A percentile compares a stretch with the other conserved stretches of the same genome.
These are phyloP conservation scores for Tricholoma sp. DNA, from an alignment of 768 basidiomycete species.

Conservation along the genomic window DNA sequence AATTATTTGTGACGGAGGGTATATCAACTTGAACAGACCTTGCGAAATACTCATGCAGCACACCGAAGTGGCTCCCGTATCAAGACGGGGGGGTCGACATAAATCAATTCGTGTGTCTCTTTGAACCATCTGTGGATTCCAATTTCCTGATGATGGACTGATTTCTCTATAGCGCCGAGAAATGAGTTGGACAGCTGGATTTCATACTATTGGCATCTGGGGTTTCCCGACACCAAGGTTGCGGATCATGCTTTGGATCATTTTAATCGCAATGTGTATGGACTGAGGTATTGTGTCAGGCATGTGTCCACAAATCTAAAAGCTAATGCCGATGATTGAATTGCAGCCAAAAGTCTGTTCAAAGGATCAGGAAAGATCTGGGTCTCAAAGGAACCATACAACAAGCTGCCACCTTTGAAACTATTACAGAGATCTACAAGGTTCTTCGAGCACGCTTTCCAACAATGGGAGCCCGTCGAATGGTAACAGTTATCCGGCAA, in stretches of 20 bases:
- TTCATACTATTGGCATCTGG: constrained; percentile 8
- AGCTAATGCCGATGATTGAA: background rate
- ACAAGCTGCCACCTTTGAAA: constrained; percentile 3
- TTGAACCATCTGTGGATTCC: too few relatives aligned
- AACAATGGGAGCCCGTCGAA: constrained; percentile 13
- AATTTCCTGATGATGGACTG: background rate
- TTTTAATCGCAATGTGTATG: constrained; percentile 5
- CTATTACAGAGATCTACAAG: background rate
- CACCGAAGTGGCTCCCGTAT: background rate
- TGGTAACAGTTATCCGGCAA: constrained; percentile 10
- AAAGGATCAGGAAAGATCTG: background rate
- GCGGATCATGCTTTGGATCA: constrained; percentile 9
- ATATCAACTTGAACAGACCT: background rate
- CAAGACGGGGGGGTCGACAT: background rate
- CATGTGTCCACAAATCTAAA: background rate
- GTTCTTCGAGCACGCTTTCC: constrained; percentile 9
- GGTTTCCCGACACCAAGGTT: constrained; percentile 5
- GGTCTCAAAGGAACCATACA: constrained; percentile 6
- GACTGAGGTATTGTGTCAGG: constrained; percentile 4
- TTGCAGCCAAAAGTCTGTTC: background rate
- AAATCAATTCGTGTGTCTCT: constrained; percentile 4
- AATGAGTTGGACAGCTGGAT: constrained; percentile 4
- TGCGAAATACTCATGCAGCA: background rate
- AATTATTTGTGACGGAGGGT: background rate
- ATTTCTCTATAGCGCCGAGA: constrained; percentile 2